These are phyloP conservation scores for Boletus sp. DNA, from an alignment of 768 basidiomycete species.

Conservation along the genomic window DNA sequence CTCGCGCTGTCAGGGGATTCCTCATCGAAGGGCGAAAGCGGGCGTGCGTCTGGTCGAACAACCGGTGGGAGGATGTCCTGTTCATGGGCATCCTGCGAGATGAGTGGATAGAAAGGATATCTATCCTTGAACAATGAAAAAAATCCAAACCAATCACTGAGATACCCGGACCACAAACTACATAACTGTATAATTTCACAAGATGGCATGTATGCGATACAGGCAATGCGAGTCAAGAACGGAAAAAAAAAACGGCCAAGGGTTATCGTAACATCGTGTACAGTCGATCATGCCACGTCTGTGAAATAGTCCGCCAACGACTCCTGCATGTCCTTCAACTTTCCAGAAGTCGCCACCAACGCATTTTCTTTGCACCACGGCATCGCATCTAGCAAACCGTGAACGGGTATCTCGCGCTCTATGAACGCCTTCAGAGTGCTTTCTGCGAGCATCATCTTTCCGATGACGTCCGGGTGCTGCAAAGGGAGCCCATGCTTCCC, in stretches of 20 bases:
- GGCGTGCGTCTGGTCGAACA: constrained; percentile 34
- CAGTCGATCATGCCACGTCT: constrained; percentile 33
- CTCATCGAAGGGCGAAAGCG: constrained; percentile 37
- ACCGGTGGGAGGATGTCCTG: constrained; percentile 37
- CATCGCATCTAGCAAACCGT: constrained; percentile 41
- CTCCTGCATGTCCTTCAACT: constrained; percentile 46
- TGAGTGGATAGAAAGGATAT: constrained; percentile 34
- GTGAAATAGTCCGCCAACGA: constrained; percentile 45
- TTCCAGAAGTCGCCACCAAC: constrained; percentile 39
- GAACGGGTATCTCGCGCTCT: constrained; percentile 39
- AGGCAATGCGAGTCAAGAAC: neutral
- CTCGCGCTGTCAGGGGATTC: constrained; percentile 34
- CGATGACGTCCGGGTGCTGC: constrained; percentile 44
- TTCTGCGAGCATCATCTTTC: constrained; percentile 46
- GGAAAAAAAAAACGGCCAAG: neutral
- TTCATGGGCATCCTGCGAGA: constrained; percentile 39
- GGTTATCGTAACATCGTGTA: neutral
- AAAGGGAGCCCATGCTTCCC: constrained; percentile 38
- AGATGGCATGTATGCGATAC: constrained; percentile 7
- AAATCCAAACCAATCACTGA: neutral
- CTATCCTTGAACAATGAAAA: constrained; percentile 19
- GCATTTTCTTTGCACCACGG: constrained; percentile 45
- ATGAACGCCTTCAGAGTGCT: constrained; percentile 45
- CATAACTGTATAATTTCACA: constrained; percentile 7
- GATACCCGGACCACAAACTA: constrained; percentile 7